A percentile compares a stretch with the other conserved stretches of the same genome.
These are phyloP conservation scores for Apiospora rasikravindrae DNA, from an alignment of 2,329 filamentous ascomycete genomes.

Conservation along the genomic window DNA sequence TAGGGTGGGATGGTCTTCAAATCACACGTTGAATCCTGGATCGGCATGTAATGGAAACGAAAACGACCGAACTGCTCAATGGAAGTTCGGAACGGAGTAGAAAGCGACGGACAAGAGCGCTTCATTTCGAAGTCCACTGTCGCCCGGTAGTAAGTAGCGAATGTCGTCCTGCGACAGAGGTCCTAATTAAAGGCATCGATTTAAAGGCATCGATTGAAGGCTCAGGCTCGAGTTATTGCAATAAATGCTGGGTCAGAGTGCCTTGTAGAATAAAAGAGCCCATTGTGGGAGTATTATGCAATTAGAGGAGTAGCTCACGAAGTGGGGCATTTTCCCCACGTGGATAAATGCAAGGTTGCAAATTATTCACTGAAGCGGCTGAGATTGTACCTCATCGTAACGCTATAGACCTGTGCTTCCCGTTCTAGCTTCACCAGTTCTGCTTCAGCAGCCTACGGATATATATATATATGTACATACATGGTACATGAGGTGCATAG, in stretches of 20 bases:
- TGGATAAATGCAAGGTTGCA: background rate
- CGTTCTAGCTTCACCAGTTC: background rate
- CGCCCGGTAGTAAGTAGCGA: background rate
- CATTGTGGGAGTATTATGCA: background rate
- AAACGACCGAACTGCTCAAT: background rate
- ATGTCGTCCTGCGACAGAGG: background rate
- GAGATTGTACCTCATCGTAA: background rate
- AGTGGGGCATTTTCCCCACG: background rate
- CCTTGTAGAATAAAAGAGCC: background rate
- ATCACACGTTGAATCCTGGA: background rate
- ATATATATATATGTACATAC: slow-evolving; percentile 8
- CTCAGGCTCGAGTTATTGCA: background rate
- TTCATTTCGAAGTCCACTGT: background rate
- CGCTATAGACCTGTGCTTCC: background rate
- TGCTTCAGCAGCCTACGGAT: background rate
- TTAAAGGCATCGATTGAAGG: background rate
- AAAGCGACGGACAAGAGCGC: background rate
- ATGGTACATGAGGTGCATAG: background rate
- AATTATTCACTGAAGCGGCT: slow-evolving; percentile 10
- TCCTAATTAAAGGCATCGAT: background rate
- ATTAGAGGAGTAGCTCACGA: background rate
- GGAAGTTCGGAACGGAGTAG: background rate
- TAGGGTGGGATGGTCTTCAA: background rate
- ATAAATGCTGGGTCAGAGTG: background rate
- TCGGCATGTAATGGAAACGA: background rate